Evolutionary conservation across 768 basidiomycete species (phyloP), one percentile per base, ranked within the genome.

Genomic region (Pleurotus eryngii): DNA sequence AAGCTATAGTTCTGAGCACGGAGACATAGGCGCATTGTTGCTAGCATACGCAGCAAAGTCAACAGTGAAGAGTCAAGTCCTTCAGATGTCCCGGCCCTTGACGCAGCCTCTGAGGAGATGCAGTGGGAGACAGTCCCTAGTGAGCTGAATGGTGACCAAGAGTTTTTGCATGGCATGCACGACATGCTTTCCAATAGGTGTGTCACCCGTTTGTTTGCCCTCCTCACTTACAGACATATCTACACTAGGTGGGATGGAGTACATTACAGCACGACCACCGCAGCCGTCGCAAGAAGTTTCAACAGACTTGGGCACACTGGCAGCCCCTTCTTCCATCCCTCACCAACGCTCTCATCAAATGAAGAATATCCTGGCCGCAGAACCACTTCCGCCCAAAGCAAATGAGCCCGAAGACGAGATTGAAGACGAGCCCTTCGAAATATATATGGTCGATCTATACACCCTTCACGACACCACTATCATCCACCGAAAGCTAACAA

Each of bases 371-470:
- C 18, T 12, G 6, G 18, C 47, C 18, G 9, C 39, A 40, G n/a
- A 40, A n/a, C 39, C 39, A 40, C 39, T n/a, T 11, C 39, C 39
- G 4, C 22, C 26, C 22, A 2, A 20, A 20, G 20, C 20, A 20
- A 20, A 20, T 20, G 2, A 20, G 20, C 20, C 20, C 20, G 20
- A 20, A 20, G 20, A 20, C 20, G 20, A 20, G 20, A 20, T 20
- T 2, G 20, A 20, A 20, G 20, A 20, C 46, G 24, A 26, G 43
- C 24, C n/a, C 27, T 62, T 64, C 50, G 53, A 22, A 11, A 60
- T 65, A n/a, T 24, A 51, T 11, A 57, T 51, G 20, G 35, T 64
- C 18, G 61, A 64, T 40, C 38, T 65, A 2, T 64, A 64, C 47
- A 51, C 26, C 7, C 42, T 65, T 14, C 15, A 49, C 11, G 38